Evolutionary conservation across 1,139 yeast genomes (phyloP).

Genomic region (Dujonia santamariae): DNA sequence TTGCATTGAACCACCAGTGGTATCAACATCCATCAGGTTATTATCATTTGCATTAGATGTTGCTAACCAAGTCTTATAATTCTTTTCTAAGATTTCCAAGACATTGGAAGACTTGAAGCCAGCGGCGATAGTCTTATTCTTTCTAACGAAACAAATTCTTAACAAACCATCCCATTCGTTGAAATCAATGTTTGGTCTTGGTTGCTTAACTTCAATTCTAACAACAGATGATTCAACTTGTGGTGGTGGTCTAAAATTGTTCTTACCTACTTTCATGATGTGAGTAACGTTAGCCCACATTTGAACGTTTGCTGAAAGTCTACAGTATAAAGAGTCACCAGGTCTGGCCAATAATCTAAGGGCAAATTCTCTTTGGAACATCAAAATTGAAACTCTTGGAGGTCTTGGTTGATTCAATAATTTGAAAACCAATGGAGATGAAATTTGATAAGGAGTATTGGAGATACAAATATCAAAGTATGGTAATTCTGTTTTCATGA

Average conservation of each 20-base stretch:
- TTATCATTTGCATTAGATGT: slow-evolving; percentile 47
- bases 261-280: slow-evolving; percentile 96
- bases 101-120: slow-evolving; percentile 86
- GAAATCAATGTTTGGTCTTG: slow-evolving; percentile 89
- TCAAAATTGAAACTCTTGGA: slow-evolving; percentile 90
- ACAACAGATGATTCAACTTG: slow-evolving; percentile 97
- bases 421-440: slow-evolving; percentile 94
- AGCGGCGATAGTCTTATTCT: slow-evolving; percentile 89
- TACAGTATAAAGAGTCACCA: slow-evolving; percentile 87
- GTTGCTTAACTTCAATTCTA: slow-evolving; percentile 83
- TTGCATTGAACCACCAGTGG: slow-evolving; percentile 39
- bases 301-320: slow-evolving; percentile 93
- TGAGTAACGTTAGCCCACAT: slow-evolving; percentile 99
- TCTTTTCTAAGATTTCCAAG: slow-evolving; percentile 80
- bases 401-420: slow-evolving; percentile 88
- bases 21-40: slow-evolving; percentile 50
- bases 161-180: slow-evolving; percentile 97
- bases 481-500: slow-evolving; percentile 93
- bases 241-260: slow-evolving; percentile 98
- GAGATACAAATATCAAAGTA: slow-evolving; percentile 95
- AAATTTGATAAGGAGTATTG: slow-evolving; percentile 96
- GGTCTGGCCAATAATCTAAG: slow-evolving; percentile 90
- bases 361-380: slow-evolving; percentile 98
- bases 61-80: slow-evolving; percentile 79
- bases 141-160: slow-evolving; percentile 86